These are phyloP conservation scores for Amauroascus niger DNA, from an alignment of 2,329 filamentous ascomycete genomes.

Conservation along the genomic window DNA sequence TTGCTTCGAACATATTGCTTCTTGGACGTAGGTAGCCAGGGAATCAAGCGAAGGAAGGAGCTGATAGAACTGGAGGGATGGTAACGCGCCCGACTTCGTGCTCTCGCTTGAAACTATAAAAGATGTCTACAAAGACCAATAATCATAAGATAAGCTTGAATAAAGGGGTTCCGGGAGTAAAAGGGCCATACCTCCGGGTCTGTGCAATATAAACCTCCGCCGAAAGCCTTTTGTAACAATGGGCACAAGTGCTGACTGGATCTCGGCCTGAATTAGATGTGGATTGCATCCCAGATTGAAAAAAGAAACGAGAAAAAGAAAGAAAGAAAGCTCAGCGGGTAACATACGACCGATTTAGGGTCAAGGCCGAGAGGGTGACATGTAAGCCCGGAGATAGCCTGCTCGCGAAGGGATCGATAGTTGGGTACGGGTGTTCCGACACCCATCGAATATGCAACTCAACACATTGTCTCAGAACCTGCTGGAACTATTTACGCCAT, in stretches of 20 bases:
- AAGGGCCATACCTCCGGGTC: slow-evolving; percentile 36
- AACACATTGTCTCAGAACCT: slow-evolving; percentile 53
- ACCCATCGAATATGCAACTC: slow-evolving; percentile 74
- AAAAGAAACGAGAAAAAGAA: too few relatives aligned
- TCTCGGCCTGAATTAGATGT: not conserved
- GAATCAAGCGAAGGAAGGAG: slow-evolving; percentile 48
- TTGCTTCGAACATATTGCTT: slow-evolving; percentile 43
- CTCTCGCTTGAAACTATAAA: slow-evolving; percentile 52
- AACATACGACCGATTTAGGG: slow-evolving; percentile 3
- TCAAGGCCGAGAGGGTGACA: slow-evolving; percentile 59
- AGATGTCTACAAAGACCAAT: slow-evolving; percentile 36
- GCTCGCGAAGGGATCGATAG: slow-evolving; percentile 61
- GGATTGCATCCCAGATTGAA: too few relatives aligned
- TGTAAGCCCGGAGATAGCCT: slow-evolving; percentile 72
- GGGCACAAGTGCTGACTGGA: slow-evolving; percentile 47
- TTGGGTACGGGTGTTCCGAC: slow-evolving; percentile 48
- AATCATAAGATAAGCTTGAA: slow-evolving; percentile 18
- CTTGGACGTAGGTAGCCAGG: slow-evolving; percentile 47
- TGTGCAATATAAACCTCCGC: slow-evolving; percentile 46
- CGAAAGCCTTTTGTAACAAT: slow-evolving; percentile 50
- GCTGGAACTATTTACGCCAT: slow-evolving; percentile 43
- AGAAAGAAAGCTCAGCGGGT: not conserved
- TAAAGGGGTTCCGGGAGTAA: not conserved
- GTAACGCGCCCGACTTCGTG: slow-evolving; percentile 51
- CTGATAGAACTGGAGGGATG: slow-evolving; percentile 62